Conservation (phyloP, 179 eudicot genomes). For the Drosera spatulata region DNA sequence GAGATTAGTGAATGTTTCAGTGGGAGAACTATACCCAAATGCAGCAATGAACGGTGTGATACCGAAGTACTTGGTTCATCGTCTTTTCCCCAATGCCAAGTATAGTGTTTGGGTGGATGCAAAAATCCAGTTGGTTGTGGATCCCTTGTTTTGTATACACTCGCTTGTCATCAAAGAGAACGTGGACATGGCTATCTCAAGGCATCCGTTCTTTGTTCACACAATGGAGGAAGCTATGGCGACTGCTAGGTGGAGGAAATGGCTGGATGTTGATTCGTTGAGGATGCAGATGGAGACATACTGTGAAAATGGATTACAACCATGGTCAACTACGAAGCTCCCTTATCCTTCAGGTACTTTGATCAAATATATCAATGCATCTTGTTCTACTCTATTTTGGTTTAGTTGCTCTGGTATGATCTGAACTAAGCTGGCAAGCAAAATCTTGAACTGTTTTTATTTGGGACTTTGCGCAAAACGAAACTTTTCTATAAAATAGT, state of each 20-base stretch:
- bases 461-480: too few species aligned
- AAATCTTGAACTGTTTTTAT: too few species aligned
- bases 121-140: slow-evolving; percentile 73
- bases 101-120: slow-evolving; percentile 89
- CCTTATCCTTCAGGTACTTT: slow-evolving; percentile 75
- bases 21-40: slow-evolving; percentile 32
- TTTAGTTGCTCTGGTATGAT: too few species aligned
- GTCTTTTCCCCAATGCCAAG: slow-evolving; percentile 69
- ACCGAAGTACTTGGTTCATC: slow-evolving; percentile 71
- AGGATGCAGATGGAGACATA: slow-evolving; percentile 73
- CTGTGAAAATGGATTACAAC: slow-evolving; percentile 71
- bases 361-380: too few species aligned
- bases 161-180: slow-evolving; percentile 46
- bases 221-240: slow-evolving; percentile 97
- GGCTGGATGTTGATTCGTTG: slow-evolving; percentile 65
- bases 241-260: slow-evolving; percentile 87
- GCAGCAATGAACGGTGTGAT: slow-evolving; percentile 92
- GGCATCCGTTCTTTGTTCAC: slow-evolving; percentile 55
- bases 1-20: slow-evolving; percentile 55
- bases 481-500: too few species aligned
- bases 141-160: slow-evolving; percentile 74
- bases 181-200: slow-evolving; percentile 83
- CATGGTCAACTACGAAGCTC: slow-evolving; percentile 63
- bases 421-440: too few species aligned
- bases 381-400: too few species aligned